Base-by-base conservation (phyloP, 169 alveolate species). In the Cystoisospora suis region DNA sequence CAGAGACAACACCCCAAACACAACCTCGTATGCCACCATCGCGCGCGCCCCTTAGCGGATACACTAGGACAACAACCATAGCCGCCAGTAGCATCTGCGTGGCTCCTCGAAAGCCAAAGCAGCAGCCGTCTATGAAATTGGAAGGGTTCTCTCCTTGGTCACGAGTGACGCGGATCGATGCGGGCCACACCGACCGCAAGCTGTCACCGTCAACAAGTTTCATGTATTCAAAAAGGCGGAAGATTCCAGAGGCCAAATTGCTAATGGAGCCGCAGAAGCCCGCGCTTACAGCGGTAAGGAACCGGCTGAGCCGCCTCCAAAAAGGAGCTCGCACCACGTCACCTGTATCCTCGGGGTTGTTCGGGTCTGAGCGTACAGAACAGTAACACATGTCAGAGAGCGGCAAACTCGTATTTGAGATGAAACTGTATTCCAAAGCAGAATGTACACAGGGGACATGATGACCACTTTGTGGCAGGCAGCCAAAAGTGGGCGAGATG, bases 161-260 rank as follows among this genome's bases (percentile, higher is more conserved):
- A 0, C 89, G 89, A 29, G 65, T 65, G 69, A 80, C 89, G 36
- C 92, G 58, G 27, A 89, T 44, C 27, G 89, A 45, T 47, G 83
- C 92, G 4, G 92, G 92, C 92, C 92, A 89, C 36, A 79, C 32
- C n/a, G 75, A 38, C 42, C 77, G 72, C 23, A 89, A 45, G 40
- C 86, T 53, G 77, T 47, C 77, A 20, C 83, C 65, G 29, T 89
- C 92, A 23, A 77, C 85, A 17, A 89, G 83, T 27, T 83, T 58
- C 69, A 89, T 49, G 27, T 45, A 34, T 32, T 61, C 59, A 36
- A 79, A 36, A n/a, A 89, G 86, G 47, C 65, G 77, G 17, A 79
- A 44, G 34, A 89, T 40, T 38, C 92, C 92, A 6, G 65, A 79
- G 36, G 80, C 72, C 3, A 89, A 59, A 77, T 80, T 89, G 92